Evolutionary conservation across 345 rosid genomes (phyloP).

Genomic region (Xanthoceras sorbifolium): DNA sequence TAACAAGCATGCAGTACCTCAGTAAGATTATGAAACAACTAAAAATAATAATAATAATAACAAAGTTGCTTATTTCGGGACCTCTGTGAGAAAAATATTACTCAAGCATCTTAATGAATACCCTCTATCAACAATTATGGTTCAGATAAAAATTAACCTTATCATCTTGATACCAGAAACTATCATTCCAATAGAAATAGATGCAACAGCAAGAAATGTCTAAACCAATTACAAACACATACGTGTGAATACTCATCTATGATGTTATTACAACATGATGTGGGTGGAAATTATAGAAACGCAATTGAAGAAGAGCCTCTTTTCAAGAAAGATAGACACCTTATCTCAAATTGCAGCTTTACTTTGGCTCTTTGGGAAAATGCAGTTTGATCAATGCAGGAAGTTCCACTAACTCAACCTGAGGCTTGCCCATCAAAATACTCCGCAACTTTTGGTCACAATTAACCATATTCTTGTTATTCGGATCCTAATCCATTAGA

Average conservation of each 20-base stretch:
- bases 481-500: constrained; percentile 57
- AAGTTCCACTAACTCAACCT: constrained; percentile 79
- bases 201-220: neutral
- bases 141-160: neutral
- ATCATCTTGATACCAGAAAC: neutral
- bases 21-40: neutral
- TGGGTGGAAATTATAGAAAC: neutral
- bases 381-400: constrained; percentile 81
- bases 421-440: constrained; percentile 72
- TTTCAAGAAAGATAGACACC: neutral
- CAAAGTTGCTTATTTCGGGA: neutral
- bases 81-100: neutral
- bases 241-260: neutral
- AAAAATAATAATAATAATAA: no score
- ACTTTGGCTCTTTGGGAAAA: constrained; percentile 71
- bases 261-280: constrained; percentile 15
- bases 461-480: constrained; percentile 76
- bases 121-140: no score
- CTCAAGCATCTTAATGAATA: neutral
- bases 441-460: constrained; percentile 77
- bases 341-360: constrained; percentile 22
- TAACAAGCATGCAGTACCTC: neutral
- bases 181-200: neutral
- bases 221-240: neutral
- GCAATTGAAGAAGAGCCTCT: constrained; percentile 4